A percentile compares a stretch with the other conserved stretches of the same genome.
Conservation (phyloP, 2,329 filamentous ascomycete genomes). For the Delphinella strobiligena region DNA sequence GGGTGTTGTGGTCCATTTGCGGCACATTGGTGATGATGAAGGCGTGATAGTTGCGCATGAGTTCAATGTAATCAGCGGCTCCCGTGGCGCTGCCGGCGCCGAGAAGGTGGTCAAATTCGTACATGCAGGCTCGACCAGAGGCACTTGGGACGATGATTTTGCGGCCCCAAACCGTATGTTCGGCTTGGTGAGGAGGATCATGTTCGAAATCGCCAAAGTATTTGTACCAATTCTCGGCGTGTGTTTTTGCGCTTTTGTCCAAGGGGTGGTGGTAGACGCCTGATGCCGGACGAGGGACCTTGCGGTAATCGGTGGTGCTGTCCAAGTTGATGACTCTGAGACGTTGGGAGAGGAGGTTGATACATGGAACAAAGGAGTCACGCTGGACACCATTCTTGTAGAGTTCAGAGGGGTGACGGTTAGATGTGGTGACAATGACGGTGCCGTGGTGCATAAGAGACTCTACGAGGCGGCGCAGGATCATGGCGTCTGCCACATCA, state of each 20-base stretch:
- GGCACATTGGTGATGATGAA: slow-evolving; percentile 89
- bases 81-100: slow-evolving; percentile 67
- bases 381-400: slow-evolving; percentile 98
- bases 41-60: slow-evolving; percentile 79
- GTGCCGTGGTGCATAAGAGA: slow-evolving; percentile 93
- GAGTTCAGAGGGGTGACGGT: slow-evolving; percentile 88
- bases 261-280: slow-evolving; percentile 90
- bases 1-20: slow-evolving; percentile 74
- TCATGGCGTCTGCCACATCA: slow-evolving; percentile 98
- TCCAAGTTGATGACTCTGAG: slow-evolving; percentile 89
- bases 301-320: slow-evolving; percentile 91
- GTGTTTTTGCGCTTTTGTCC: slow-evolving; percentile 61
- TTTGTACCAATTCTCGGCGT: slow-evolving; percentile 90
- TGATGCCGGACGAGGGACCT: slow-evolving; percentile 83
- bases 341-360: slow-evolving; percentile 73
- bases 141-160: slow-evolving; percentile 79
- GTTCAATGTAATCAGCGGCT: slow-evolving; percentile 88
- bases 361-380: slow-evolving; percentile 89
- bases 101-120: slow-evolving; percentile 87
- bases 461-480: slow-evolving; percentile 75
- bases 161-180: slow-evolving; percentile 82
- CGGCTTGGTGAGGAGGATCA: slow-evolving; percentile 63
- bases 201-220: slow-evolving; percentile 77
- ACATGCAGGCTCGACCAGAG: slow-evolving; percentile 78
- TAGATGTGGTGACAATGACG: slow-evolving; percentile 89